phyloP scores from a whole-genome alignment of 148 eudicot genomes.

The Rheum nobile region DNA sequence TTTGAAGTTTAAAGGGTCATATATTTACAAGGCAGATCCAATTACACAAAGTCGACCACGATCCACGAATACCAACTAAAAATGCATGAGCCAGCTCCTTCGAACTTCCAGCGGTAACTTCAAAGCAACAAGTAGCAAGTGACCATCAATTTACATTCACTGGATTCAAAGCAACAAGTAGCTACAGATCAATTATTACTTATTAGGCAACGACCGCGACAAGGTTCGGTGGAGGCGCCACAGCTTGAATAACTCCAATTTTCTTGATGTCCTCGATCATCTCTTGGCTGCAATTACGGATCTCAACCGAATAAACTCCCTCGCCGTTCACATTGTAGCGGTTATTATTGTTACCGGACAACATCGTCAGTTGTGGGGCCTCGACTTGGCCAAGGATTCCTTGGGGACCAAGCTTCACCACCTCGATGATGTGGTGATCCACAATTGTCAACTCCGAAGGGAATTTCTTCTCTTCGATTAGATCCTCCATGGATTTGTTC shows the following conservation, averaged over 20 bases:
- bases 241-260: not conserved
- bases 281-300: not conserved
- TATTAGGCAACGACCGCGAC: not conserved
- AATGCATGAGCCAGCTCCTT: no score
- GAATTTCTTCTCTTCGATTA: constrained; percentile 13
- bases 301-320: not conserved
- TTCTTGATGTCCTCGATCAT: not conserved
- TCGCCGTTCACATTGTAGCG: not conserved
- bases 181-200: no score
- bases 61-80: no score
- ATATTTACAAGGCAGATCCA: no score
- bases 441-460: not conserved
- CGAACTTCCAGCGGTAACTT: no score
- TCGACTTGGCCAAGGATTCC: not conserved
- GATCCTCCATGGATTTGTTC: constrained; percentile 9
- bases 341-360: not conserved
- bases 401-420: constrained; percentile 19
- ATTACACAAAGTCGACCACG: no score
- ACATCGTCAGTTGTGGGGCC: not conserved
- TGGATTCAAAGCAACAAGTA: no score
- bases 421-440: constrained; percentile 33
- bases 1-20: no score
- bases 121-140: no score
- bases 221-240: not conserved
- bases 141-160: no score